phyloP scores from a whole-genome alignment of 805 yeast species.

The Komagataella populi region DNA sequence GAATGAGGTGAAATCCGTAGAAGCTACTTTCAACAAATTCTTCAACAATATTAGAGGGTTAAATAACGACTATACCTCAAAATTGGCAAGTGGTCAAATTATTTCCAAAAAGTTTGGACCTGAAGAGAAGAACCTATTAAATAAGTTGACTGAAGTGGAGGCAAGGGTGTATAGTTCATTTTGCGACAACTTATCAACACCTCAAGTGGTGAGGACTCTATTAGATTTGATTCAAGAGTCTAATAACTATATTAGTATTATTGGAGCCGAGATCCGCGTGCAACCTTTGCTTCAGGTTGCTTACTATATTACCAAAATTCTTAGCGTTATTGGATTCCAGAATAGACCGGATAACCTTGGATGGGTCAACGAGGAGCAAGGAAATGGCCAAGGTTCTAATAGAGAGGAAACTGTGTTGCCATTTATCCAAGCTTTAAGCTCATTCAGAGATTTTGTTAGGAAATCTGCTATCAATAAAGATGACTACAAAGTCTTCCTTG shows the following conservation, averaged over 20 bases:
- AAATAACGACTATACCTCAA: constrained; percentile 46
- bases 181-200: constrained; percentile 80
- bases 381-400: constrained; percentile 9
- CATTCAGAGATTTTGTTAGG: constrained; percentile 76
- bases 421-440: constrained; percentile 61
- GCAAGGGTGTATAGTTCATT: constrained; percentile 58
- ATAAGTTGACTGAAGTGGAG: constrained; percentile 37
- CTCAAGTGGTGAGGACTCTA: constrained; percentile 52
- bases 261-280: constrained; percentile 36
- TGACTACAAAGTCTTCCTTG: constrained; percentile 39
- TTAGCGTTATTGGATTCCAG: constrained; percentile 66
- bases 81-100: constrained; percentile 29
- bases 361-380: constrained; percentile 41
- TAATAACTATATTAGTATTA: constrained; percentile 57
- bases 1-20: constrained; percentile 64
- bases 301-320: constrained; percentile 55
- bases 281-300: constrained; percentile 58
- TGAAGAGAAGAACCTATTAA: constrained; percentile 41
- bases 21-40: constrained; percentile 65
- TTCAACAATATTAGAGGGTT: constrained; percentile 83
- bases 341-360: constrained; percentile 62
- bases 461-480: constrained; percentile 49
- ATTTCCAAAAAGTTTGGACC: constrained; percentile 49
- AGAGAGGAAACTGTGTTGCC: constrained; percentile 68
- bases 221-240: constrained; percentile 56